Evolutionary conservation across 805 yeast species (phyloP).

Genomic region (Ogataea parapolymorpha): DNA sequence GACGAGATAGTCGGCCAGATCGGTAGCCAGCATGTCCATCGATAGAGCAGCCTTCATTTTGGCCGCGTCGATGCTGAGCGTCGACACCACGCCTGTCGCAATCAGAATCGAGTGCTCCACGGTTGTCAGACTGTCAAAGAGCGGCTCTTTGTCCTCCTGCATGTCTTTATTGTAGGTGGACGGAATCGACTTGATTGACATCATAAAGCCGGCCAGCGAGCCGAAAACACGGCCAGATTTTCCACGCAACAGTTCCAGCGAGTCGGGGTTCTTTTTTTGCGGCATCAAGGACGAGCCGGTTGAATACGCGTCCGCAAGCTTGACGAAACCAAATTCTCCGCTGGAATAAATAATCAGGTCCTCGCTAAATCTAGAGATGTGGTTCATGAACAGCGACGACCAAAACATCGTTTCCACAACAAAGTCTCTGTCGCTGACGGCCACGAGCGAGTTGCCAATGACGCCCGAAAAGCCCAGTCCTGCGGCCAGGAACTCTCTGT

Average conservation of each 20-base stretch:
- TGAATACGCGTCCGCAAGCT: constrained; percentile 95
- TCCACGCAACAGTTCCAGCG: constrained; percentile 91
- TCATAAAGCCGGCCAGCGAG: constrained; percentile 89
- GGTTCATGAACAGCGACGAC: constrained; percentile 94
- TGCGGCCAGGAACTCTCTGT: constrained; percentile 81
- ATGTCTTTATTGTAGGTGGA: constrained; percentile 97
- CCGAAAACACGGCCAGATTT: constrained; percentile 98
- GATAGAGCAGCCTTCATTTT: constrained; percentile 87
- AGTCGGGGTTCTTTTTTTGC: constrained; percentile 97
- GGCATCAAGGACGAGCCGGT: constrained; percentile 99
- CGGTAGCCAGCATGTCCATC: constrained; percentile 99
- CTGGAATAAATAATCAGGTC: constrained; percentile 95
- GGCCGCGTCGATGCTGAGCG: constrained; percentile 66
- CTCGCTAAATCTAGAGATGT: constrained; percentile 89
- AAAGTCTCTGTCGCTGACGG: constrained; percentile 96
- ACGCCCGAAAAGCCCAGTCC: constrained; percentile 79
- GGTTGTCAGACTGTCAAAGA: constrained; percentile 85
- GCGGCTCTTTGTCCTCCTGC: constrained; percentile 99
- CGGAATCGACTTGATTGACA: constrained; percentile 96
- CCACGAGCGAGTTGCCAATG: constrained; percentile 94
- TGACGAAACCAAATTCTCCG: constrained; percentile 93
- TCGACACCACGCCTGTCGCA: constrained; percentile 95
- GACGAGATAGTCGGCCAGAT: constrained; percentile 94
- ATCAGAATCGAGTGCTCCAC: constrained; percentile 91
- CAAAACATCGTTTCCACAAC: constrained; percentile 95